A percentile compares a stretch with the other conserved stretches of the same genome.
Evolutionary conservation across 257 asterid genomes (phyloP).

Genomic region (Lycium barbarum): DNA sequence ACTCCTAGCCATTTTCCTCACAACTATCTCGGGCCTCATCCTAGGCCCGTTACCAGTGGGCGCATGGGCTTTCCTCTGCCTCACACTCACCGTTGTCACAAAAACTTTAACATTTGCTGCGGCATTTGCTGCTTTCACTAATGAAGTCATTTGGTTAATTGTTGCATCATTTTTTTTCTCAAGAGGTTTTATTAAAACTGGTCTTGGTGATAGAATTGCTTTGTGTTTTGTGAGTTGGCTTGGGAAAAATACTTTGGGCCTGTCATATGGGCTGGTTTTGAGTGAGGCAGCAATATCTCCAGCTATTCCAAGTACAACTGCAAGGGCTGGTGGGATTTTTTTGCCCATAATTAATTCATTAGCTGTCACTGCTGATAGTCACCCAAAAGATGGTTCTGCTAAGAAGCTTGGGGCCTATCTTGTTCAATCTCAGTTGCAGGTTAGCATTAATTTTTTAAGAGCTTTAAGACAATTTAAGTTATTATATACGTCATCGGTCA

Average conservation of each 20-base stretch:
- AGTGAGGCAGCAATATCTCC: conserved; percentile 75
- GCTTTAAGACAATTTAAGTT: too few relatives aligned
- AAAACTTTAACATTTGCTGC: conserved; percentile 70
- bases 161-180: conserved; percentile 73
- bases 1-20: conserved; percentile 67
- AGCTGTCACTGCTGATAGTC: conserved; percentile 60
- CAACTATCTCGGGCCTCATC: conserved; percentile 69
- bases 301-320: conserved; percentile 81
- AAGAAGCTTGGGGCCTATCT: conserved; percentile 75
- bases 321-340: conserved; percentile 84
- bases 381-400: conserved; percentile 63
- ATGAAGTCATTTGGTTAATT: conserved; percentile 83
- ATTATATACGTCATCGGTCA: neutral
- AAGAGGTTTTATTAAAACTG: conserved; percentile 75
- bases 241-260: conserved; percentile 70
- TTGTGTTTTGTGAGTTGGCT: conserved; percentile 67
- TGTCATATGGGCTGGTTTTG: conserved; percentile 70
- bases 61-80: conserved; percentile 70
- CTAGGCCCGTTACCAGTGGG: conserved; percentile 78
- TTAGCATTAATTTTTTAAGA: conserved; percentile 16
- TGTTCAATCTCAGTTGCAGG: conserved; percentile 81
- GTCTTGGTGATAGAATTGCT: conserved; percentile 83
- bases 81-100: conserved; percentile 58
- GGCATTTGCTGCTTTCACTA: conserved; percentile 71
- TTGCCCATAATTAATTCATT: conserved; percentile 78